Conservation (phyloP, 2,329 filamentous ascomycete genomes). For the Pleoardoris graminearum region DNA sequence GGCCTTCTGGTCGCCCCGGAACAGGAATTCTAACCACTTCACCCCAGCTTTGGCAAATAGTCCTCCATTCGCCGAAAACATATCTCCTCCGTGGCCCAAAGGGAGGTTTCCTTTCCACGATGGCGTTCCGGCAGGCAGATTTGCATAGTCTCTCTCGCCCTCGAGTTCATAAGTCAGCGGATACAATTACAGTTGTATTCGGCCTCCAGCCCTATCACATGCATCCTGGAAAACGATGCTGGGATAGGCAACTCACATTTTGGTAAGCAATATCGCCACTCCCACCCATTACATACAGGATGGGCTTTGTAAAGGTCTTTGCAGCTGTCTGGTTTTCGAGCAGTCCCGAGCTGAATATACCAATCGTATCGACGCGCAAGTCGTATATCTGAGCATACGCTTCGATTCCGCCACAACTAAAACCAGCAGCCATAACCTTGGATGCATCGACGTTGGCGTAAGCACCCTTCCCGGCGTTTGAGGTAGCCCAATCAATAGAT, state of each 20-base stretch:
- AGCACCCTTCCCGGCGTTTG: slow-evolving; percentile 17
- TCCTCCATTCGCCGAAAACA: slow-evolving; percentile 18
- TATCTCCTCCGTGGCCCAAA: slow-evolving; percentile 24
- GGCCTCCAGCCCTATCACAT: background rate
- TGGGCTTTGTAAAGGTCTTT: slow-evolving; percentile 15
- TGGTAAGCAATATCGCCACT: slow-evolving; percentile 21
- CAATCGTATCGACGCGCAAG: slow-evolving; percentile 17
- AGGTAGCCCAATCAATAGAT: slow-evolving; percentile 19
- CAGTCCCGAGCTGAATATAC: slow-evolving; percentile 21
- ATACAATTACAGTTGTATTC: background rate
- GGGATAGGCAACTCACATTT: slow-evolving; percentile 17
- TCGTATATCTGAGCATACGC: slow-evolving; percentile 20
- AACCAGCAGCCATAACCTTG: slow-evolving; percentile 21
- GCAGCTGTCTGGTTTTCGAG: slow-evolving; percentile 16
- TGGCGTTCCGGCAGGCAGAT: slow-evolving; percentile 15
- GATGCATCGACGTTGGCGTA: slow-evolving; percentile 26
- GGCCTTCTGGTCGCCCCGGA: slow-evolving; percentile 17
- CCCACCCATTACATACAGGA: slow-evolving; percentile 22
- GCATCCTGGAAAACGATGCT: background rate
- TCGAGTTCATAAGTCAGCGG: background rate
- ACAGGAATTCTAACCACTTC: slow-evolving; percentile 20
- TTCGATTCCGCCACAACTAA: slow-evolving; percentile 22
- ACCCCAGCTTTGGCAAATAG: slow-evolving; percentile 18
- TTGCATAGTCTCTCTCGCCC: slow-evolving; percentile 25
- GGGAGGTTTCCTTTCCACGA: slow-evolving; percentile 26